Percentiles rank a stretch among this genome's conserved stretches.
Conservation (phyloP, 129 eudicot genomes). For the Daucus carota region DH1_v3.0 NC_030385.2:42577501-42578000, state of each 20-base stretch:
- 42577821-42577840: background rate
- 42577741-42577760: slow-evolving; percentile 8
- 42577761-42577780: background rate
- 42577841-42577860: background rate
- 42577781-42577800: background rate
- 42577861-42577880: background rate
- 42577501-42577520: background rate
- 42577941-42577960: too few relatives aligned
- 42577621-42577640: background rate
- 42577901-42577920: background rate
- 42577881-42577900: background rate
- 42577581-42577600: background rate
- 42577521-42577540: background rate
- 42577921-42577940: background rate
- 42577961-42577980: too few relatives aligned
- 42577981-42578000: too few relatives aligned
- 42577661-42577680: background rate
- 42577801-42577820: background rate
- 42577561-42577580: slow-evolving; percentile 6
- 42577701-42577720: background rate
- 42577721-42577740: background rate
- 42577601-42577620: slow-evolving; percentile 1
- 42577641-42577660: slow-evolving; percentile 9
- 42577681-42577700: background rate
- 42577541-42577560: background rate